These are phyloP conservation scores for Phoma sp. DNA, from an alignment of 2,329 filamentous ascomycete genomes.

Conservation along the genomic window DNA sequence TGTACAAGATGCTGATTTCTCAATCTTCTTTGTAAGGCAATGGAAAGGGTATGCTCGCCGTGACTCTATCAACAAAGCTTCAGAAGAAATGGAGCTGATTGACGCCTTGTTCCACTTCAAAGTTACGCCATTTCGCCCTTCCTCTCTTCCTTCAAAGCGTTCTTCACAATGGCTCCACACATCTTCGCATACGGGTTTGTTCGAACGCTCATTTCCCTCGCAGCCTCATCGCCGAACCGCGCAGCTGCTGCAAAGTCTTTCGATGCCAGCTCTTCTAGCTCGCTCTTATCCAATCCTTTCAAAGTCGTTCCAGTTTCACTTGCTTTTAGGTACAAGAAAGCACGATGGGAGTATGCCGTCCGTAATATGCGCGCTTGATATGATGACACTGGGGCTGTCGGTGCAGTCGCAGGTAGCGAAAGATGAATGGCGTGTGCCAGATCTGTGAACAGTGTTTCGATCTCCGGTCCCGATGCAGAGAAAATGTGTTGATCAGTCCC, in stretches of 20 bases:
- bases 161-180: slow-evolving; percentile 67
- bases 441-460: slow-evolving; percentile 42
- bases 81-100: no score
- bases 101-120: not conserved
- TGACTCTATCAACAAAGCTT: no score
- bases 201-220: slow-evolving; percentile 63
- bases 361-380: slow-evolving; percentile 70
- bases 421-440: slow-evolving; percentile 61
- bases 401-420: slow-evolving; percentile 51
- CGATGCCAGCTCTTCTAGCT: slow-evolving; percentile 63
- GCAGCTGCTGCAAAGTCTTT: slow-evolving; percentile 62
- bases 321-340: slow-evolving; percentile 50
- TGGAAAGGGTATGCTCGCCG: no score
- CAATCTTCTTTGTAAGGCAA: no score
- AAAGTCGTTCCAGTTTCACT: slow-evolving; percentile 46
- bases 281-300: slow-evolving; percentile 42
- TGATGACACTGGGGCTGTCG: slow-evolving; percentile 49
- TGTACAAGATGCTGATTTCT: no score
- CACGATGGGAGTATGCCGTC: slow-evolving; percentile 75
- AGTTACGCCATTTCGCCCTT: slow-evolving; percentile 12
- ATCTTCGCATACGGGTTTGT: slow-evolving; percentile 69
- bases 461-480: slow-evolving; percentile 13
- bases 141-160: slow-evolving; percentile 63
- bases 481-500: slow-evolving; percentile 19
- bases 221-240: slow-evolving; percentile 62